Evolutionary conservation across 495 filamentous ascomycete genomes (phyloP).

Genomic region (Acidiella bohemica): DNA sequence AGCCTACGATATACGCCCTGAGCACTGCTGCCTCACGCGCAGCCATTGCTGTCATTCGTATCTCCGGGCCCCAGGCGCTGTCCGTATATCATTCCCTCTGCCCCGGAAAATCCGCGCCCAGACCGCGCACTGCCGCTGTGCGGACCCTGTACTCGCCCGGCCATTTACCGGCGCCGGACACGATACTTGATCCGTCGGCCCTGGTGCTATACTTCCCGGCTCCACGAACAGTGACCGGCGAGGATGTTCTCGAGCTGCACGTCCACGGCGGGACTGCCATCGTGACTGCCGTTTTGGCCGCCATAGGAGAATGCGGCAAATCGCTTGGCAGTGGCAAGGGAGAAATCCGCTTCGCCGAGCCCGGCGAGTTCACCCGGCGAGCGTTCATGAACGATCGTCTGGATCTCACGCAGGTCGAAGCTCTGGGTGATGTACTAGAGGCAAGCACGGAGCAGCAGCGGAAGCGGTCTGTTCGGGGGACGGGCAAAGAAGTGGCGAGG

Average conservation of each 20-base stretch:
- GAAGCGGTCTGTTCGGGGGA: conserved; percentile 66
- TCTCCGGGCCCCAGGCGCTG: conserved; percentile 66
- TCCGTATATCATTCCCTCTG: conserved; percentile 71
- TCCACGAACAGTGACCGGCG: conserved; percentile 77
- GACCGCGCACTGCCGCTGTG: conserved; percentile 61
- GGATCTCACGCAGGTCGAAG: conserved; percentile 86
- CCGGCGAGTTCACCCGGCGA: conserved; percentile 88
- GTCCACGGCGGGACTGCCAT: conserved; percentile 86
- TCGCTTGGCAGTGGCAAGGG: background rate
- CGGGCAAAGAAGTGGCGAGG: conserved; percentile 45
- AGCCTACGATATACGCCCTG: conserved; percentile 77
- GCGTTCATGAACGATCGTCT: conserved; percentile 81
- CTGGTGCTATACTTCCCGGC: conserved; percentile 78
- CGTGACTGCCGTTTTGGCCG: conserved; percentile 67
- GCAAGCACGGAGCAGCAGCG: conserved; percentile 93
- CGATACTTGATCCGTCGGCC: conserved; percentile 65
- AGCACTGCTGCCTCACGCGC: conserved; percentile 77
- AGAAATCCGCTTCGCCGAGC: conserved; percentile 72
- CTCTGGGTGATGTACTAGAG: conserved; percentile 68
- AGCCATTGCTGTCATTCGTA: conserved; percentile 80
- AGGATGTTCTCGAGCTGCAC: conserved; percentile 85
- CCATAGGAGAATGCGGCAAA: conserved; percentile 41
- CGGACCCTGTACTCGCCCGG: conserved; percentile 61
- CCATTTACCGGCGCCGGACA: conserved; percentile 22
- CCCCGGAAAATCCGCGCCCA: conserved; percentile 47